These are phyloP conservation scores for Backusella macrospora DNA, from an alignment of 192 early-diverging fungal genomes.

Conservation along the genomic window DNA sequence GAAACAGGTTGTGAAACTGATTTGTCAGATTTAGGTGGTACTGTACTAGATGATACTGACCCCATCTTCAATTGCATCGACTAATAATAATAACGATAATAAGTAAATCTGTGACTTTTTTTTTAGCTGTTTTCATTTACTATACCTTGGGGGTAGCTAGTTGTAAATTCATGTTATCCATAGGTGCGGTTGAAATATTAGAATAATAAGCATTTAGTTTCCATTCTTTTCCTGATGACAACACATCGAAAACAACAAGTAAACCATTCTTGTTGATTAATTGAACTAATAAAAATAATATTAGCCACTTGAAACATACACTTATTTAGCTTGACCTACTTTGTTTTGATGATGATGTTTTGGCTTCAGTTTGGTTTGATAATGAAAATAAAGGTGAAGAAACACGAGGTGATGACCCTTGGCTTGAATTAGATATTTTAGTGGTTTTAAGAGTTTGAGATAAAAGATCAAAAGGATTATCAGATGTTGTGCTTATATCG, in stretches of 20 bases:
- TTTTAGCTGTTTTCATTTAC: not conserved
- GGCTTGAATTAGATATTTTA: not conserved
- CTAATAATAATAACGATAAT: not conserved
- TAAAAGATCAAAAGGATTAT: constrained; percentile 10
- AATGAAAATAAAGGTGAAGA: not conserved
- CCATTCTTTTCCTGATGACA: constrained; percentile 8
- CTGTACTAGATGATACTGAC: constrained; percentile 40
- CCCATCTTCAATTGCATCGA: constrained; percentile 45
- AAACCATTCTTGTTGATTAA: constrained; percentile 49
- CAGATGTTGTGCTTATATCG: not conserved
- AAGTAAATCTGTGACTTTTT: not conserved
- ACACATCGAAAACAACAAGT: constrained; percentile 40
- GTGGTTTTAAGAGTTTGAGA: constrained; percentile 3
- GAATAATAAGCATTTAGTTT: constrained; percentile 48
- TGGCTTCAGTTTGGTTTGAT: not conserved
- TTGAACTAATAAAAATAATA: not conserved
- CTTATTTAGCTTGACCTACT: not conserved
- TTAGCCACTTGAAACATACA: too few species aligned
- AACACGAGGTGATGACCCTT: not conserved
- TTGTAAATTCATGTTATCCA: constrained; percentile 43
- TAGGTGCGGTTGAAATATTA: constrained; percentile 45
- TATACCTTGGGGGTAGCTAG: constrained; percentile 50
- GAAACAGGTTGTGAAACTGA: constrained; percentile 43
- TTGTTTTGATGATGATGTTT: not conserved
- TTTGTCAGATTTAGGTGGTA: constrained; percentile 40